Conservation (phyloP, 371 early-diverging fungal genomes). For the Haplosporangium sp. region DNA sequence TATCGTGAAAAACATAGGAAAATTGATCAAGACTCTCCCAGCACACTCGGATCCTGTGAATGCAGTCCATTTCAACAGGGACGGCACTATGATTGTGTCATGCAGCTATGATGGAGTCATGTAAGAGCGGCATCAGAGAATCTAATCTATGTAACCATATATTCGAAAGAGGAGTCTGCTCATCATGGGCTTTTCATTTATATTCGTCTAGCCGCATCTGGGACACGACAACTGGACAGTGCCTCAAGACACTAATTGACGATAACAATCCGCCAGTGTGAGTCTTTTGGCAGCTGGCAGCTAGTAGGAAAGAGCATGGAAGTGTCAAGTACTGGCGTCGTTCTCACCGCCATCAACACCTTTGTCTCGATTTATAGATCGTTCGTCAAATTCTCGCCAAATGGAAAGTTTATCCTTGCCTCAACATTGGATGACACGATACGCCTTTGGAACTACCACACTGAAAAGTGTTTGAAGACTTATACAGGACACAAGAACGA, state of each 20-base stretch:
- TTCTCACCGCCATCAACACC: not conserved
- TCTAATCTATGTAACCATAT: not conserved
- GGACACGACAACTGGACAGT: conserved; percentile 96
- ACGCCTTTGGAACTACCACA: conserved; percentile 94
- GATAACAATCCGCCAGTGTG: conserved; percentile 95
- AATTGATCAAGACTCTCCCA: conserved; percentile 90
- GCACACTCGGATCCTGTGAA: conserved; percentile 98
- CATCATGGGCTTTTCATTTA: conserved; percentile 6
- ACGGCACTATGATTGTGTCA: conserved; percentile 96
- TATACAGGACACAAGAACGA: conserved; percentile 93
- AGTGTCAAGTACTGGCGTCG: not conserved
- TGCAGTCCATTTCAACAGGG: conserved; percentile 95
- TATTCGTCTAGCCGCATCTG: conserved; percentile 84
- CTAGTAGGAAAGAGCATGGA: not conserved
- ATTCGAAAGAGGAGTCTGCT: not conserved
- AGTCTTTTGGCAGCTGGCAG: conserved; percentile 20
- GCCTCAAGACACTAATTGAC: conserved; percentile 94
- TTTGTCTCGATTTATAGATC: conserved; percentile 63
- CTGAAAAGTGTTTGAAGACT: conserved; percentile 93
- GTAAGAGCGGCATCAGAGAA: conserved; percentile 60
- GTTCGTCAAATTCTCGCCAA: conserved; percentile 97
- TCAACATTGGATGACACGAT: conserved; percentile 93
- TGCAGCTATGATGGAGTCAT: conserved; percentile 95
- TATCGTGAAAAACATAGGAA: conserved; percentile 58
- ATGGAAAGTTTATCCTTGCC: conserved; percentile 97